Evolutionary conservation across 2,329 filamentous ascomycete species (phyloP), one percentile per base, ranked within the genome.

Genomic region (Parafenestella ontariensis): DNA sequence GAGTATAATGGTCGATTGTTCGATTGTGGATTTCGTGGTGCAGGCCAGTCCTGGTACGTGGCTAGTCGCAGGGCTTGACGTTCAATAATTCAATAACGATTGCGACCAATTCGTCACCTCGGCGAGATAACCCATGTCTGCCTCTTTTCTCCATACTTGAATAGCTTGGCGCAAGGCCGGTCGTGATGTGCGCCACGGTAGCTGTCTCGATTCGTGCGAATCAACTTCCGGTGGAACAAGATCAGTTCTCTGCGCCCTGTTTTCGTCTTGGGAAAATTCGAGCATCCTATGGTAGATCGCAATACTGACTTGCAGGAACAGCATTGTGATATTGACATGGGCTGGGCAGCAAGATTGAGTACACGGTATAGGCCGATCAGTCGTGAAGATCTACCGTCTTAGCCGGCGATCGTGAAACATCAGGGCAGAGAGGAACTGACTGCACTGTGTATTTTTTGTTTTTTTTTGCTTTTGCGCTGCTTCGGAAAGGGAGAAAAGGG

Each of bases 81-180:
- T 49, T 61, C 60, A 58, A 67, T 64, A 64, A 45, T 49, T 61
- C 60, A 58, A 67, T 64, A 64, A 45, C 37, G 48, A 59, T 17
- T 42, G 36, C 20, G 46, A 55, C 54, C 8, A 47, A 58, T 62
- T 52, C 49, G 56, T 53, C 36, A 65, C 51, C 59, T 71, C 70
- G 68, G 68, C 70, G 68, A 73, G 59, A 59, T 71, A 46, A 62
- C 42, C 53, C 52, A 59, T 43, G 53, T 56, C 51, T 56, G 46
- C 55, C 52, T 58, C 36, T 54, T 54, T n/a, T 50, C 45, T 51
- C 52, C 51, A 45, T 49, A 36, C 31, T 57, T 48, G 42, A 37
- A 31, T 23, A 39, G 34, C 64, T 69, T 70, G 66, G 62, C 60
- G 37, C 24, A 37, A 46, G 34, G 53, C 48, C 53, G 63, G 58